Evolutionary conservation across 2,329 filamentous ascomycete species (phyloP).

Genomic region (Grosmannia clavigera): DNA sequence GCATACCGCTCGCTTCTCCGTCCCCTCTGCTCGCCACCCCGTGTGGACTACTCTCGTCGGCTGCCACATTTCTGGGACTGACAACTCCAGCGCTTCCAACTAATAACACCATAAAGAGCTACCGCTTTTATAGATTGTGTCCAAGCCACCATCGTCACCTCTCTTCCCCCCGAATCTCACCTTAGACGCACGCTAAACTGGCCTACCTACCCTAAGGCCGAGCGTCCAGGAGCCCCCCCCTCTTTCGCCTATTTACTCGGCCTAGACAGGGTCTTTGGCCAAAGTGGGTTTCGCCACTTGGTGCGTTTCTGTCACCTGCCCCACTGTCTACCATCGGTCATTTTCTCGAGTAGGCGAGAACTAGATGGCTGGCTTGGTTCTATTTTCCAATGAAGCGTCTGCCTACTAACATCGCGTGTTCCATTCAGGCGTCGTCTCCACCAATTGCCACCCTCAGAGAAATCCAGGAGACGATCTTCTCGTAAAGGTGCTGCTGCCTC

Average conservation of each 20-base stretch:
- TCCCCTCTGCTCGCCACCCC: neutral
- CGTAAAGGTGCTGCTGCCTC: slow-evolving; percentile 7
- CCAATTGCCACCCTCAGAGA: slow-evolving; percentile 9
- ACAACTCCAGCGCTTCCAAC: neutral
- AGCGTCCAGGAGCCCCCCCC: slow-evolving; percentile 6
- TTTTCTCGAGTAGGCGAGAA: slow-evolving; percentile 6
- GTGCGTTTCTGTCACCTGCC: slow-evolving; percentile 12
- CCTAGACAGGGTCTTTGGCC: slow-evolving; percentile 11
- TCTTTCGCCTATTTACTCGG: slow-evolving; percentile 7
- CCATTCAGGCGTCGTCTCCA: slow-evolving; percentile 7
- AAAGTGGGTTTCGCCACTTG: slow-evolving; percentile 14
- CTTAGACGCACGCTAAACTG: slow-evolving; percentile 4
- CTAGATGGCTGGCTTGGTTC: slow-evolving; percentile 4
- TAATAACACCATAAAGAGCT: neutral
- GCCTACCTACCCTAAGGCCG: slow-evolving; percentile 5
- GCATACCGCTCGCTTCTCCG: neutral
- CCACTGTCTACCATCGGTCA: slow-evolving; percentile 10
- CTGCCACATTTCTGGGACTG: neutral
- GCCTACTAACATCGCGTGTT: slow-evolving; percentile 10
- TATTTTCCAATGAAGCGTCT: slow-evolving; percentile 5
- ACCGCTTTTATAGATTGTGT: neutral
- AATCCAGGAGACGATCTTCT: slow-evolving; percentile 7
- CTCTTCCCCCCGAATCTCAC: neutral
- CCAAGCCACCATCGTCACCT: neutral
- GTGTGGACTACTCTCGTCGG: neutral